Base-by-base conservation (phyloP, 257 asterid genomes). In the Handroanthus guayacan region DNA sequence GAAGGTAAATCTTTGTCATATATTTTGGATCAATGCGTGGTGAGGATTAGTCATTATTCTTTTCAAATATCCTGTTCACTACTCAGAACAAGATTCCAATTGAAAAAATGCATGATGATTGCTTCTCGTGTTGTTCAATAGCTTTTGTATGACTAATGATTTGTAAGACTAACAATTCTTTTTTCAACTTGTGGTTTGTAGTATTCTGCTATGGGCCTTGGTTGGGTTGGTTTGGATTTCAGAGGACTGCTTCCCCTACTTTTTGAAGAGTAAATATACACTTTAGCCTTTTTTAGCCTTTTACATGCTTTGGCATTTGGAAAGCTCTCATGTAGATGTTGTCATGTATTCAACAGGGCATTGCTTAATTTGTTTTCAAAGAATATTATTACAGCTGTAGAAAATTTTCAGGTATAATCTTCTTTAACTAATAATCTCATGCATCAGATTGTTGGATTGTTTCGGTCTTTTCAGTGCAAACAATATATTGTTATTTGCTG, bases 201-300 rank as follows among this genome's bases (percentile, higher is more conserved):
- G 99, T 95, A 91, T 82, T 87, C 96, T 78, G 98, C 98, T 68
- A 89, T 89, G 97, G 98, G 99, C 77, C 97, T 93, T 63, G 98
- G 99, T 71, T 85, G 89, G 96, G 98, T 93, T 83, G 99, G 99
- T 75, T 86, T 95, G 89, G 98, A 93, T 80, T 93, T 95, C 67
- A 91, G 97, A 66, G 97, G 97, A 82, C 78, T 95, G 82, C 98
- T 95, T 67, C 98, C 98, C 73, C 96, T 98, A 31, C 97, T 95
- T 51, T 95, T 95, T 76, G 99, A 95, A 93, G 99, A 93, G 99
- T 95, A 89, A 82, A 78, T 79, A 70, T 70, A 38, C 39, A 31
- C 8, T 41, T 12, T 18, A 64, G 14, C 50, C 5, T 2, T 25
- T 57, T 55, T 75, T 9, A 9, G 38, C 80, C 69, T 43, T 56